Conservation (phyloP, 164 flowering plant species). For the Sextonia rubra region DNA sequence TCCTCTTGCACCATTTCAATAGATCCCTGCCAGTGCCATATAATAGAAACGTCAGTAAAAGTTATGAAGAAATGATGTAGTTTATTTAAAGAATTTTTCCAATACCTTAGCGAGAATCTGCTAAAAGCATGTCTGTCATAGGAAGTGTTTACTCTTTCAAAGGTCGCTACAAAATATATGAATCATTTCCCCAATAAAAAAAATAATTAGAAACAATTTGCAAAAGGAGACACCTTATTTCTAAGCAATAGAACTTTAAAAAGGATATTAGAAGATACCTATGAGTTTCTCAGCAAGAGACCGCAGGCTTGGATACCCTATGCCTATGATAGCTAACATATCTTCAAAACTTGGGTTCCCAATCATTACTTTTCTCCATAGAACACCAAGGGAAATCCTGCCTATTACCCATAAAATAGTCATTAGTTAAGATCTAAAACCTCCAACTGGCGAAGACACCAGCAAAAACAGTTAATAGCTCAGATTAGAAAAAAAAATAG, state of each 20-base stretch:
- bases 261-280: conserved; percentile 32
- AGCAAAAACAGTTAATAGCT: too few species aligned
- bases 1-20: conserved; percentile 85
- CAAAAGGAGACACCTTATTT: not conserved
- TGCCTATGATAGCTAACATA: conserved; percentile 47
- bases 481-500: too few species aligned
- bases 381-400: conserved; percentile 36
- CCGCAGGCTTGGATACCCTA: conserved; percentile 59
- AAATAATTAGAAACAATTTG: not conserved
- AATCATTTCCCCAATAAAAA: not conserved
- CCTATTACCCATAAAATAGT: conserved; percentile 30
- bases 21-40: conserved; percentile 59
- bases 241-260: too few species aligned
- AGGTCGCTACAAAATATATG: conserved; percentile 50
- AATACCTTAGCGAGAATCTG: conserved; percentile 77
- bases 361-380: conserved; percentile 81
- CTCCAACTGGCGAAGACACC: not conserved
- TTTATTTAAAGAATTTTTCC: not conserved
- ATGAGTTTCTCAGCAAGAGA: conserved; percentile 45
- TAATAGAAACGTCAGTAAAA: not conserved
- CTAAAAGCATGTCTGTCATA: conserved; percentile 20
- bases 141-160: conserved; percentile 37
- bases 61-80: not conserved
- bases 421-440: conserved; percentile 1
- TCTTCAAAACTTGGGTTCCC: conserved; percentile 46